These are phyloP conservation scores for Pythium utonaiense DNA, from an alignment of 352 stramenopile species.

Conservation along the genomic window DNA sequence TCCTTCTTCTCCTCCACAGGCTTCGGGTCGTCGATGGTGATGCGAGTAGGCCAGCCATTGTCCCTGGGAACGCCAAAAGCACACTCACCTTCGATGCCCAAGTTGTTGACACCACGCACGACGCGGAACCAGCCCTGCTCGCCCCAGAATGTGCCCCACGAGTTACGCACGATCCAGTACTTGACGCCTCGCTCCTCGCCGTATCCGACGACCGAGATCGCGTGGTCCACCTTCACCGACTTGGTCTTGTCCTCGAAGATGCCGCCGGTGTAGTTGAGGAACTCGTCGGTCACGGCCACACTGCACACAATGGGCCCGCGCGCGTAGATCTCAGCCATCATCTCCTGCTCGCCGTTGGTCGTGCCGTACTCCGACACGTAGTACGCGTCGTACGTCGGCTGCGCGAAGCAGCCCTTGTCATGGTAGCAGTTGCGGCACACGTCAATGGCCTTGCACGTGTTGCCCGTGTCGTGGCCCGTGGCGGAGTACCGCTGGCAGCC, in stretches of 20 bases:
- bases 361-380: constrained; percentile 94
- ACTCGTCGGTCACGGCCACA: constrained; percentile 88
- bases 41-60: constrained; percentile 65
- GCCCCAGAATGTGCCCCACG: constrained; percentile 93
- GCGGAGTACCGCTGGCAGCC: constrained; percentile 93
- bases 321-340: constrained; percentile 97
- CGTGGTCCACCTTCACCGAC: constrained; percentile 74
- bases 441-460: constrained; percentile 83
- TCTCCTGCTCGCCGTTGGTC: constrained; percentile 87
- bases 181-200: constrained; percentile 81
- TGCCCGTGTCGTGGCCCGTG: constrained; percentile 88
- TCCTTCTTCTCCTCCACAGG: constrained; percentile 18
- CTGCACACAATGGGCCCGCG: constrained; percentile 93
- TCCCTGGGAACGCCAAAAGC: constrained; percentile 88
- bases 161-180: constrained; percentile 97
- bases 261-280: constrained; percentile 91
- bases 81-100: constrained; percentile 92
- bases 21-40: constrained; percentile 27
- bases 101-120: constrained; percentile 88
- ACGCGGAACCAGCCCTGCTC: constrained; percentile 96
- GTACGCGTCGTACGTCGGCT: constrained; percentile 93
- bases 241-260: constrained; percentile 92
- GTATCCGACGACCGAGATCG: constrained; percentile 96
- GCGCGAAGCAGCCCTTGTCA: constrained; percentile 77
- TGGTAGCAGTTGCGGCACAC: constrained; percentile 92